Evolutionary conservation across 306 rosid genomes (phyloP).

Genomic region (Begonia peltatifolia): DNA sequence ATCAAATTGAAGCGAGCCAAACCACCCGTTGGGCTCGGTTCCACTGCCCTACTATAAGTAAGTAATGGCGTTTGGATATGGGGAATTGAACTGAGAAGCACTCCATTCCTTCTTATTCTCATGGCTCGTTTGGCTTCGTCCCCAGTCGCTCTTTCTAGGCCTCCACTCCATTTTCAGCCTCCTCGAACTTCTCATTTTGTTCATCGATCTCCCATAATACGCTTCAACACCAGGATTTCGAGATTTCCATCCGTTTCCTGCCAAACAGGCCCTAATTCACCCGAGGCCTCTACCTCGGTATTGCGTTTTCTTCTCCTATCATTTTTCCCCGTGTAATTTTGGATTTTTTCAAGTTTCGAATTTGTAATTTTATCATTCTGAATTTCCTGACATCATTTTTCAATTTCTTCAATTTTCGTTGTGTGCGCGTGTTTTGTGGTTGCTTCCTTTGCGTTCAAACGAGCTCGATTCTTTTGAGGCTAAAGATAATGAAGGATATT

Average conservation of each 20-base stretch:
- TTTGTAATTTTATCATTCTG: not conserved
- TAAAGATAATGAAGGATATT: too few relatives aligned
- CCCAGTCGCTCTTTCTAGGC: conserved; percentile 43
- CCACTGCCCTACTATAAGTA: too few relatives aligned
- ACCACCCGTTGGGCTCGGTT: too few relatives aligned
- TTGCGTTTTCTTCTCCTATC: not conserved
- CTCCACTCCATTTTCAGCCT: conserved; percentile 32
- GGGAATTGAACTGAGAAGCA: too few relatives aligned
- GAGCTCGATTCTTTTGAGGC: too few relatives aligned
- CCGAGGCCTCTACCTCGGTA: conserved; percentile 39
- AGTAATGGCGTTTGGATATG: too few relatives aligned
- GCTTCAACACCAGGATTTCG: conserved; percentile 11
- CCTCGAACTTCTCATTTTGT: conserved; percentile 16
- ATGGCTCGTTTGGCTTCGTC: conserved; percentile 66
- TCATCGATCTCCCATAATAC: conserved; percentile 8
- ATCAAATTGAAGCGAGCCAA: too few relatives aligned
- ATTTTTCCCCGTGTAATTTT: too few relatives aligned
- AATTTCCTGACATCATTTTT: not conserved
- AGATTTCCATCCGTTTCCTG: conserved; percentile 33
- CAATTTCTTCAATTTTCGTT: too few relatives aligned
- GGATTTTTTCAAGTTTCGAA: too few relatives aligned
- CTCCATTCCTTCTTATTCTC: not conserved
- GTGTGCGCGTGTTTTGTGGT: too few relatives aligned
- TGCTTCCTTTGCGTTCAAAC: too few relatives aligned
- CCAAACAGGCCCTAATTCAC: conserved; percentile 38